Evolutionary conservation across 371 early-diverging fungal genomes (phyloP).

Genomic region (Mortierella sp.): DNA sequence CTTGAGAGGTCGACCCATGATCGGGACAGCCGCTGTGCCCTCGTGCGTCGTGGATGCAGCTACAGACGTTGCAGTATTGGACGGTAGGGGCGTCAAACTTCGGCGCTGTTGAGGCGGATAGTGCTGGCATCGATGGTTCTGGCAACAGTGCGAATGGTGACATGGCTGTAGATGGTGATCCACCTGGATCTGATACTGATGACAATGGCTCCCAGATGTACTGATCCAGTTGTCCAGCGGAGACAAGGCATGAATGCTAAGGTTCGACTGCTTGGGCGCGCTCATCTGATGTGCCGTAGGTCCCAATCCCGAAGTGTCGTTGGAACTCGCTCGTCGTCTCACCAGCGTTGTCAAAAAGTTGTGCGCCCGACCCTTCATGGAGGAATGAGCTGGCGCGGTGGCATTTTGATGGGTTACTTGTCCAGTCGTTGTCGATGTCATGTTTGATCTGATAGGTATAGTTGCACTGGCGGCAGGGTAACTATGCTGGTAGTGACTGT

Average conservation of each 20-base stretch:
- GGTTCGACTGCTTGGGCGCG: conserved; percentile 6
- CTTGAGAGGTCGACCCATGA: conserved; percentile 2
- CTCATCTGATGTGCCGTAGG: conserved; percentile 5
- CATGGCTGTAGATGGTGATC: not conserved
- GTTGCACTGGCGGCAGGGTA: not conserved
- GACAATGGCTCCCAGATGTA: not conserved
- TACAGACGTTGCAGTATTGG: not conserved
- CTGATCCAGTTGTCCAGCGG: conserved; percentile 21
- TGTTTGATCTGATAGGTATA: not conserved
- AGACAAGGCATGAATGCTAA: not conserved
- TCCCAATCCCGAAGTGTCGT: conserved; percentile 33
- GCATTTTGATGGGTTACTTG: not conserved
- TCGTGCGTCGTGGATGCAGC: not conserved
- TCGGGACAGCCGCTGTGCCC: not conserved
- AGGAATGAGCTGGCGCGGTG: conserved; percentile 14
- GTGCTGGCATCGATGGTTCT: not conserved
- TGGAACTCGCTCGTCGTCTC: conserved; percentile 43
- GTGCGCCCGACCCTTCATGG: conserved; percentile 51
- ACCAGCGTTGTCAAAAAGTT: conserved; percentile 47
- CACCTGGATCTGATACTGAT: not conserved
- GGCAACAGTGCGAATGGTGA: not conserved
- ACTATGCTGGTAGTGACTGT: too few relatives aligned
- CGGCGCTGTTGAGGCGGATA: not conserved
- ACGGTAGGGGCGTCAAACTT: not conserved
- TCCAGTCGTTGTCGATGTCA: not conserved